Percentiles rank a stretch among this genome's conserved stretches.
Evolutionary conservation across 371 early-diverging fungal species (phyloP).

Genomic region (Mortierella sp.): DNA sequence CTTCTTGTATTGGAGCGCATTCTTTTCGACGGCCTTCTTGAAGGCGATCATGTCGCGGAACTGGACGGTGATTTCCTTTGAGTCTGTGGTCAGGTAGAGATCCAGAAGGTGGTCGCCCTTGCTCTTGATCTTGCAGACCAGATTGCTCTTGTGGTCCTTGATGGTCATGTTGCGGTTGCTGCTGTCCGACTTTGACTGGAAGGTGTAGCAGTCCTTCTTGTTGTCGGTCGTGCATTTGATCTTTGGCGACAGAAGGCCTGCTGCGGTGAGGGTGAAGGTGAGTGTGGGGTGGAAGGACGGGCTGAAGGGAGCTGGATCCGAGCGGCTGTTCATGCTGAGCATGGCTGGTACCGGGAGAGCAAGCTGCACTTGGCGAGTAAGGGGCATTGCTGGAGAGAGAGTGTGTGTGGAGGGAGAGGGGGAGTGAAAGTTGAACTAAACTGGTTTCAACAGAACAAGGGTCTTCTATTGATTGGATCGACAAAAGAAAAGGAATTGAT

Average conservation of each 20-base stretch:
- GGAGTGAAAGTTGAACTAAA: not conserved
- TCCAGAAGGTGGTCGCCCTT: conserved; percentile 55
- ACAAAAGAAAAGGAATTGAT: too few relatives aligned
- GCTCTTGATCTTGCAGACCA: conserved; percentile 52
- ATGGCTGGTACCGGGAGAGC: conserved; percentile 45
- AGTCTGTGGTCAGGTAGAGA: conserved; percentile 47
- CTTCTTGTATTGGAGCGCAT: conserved; percentile 38
- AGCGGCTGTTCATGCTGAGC: conserved; percentile 47
- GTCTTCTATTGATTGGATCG: not conserved
- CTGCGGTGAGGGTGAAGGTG: conserved; percentile 48
- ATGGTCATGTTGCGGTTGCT: conserved; percentile 37
- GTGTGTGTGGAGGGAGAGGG: not conserved
- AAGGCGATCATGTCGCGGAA: conserved; percentile 56
- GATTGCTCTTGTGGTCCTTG: conserved; percentile 37
- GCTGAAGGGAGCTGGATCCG: conserved; percentile 38
- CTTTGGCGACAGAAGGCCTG: conserved; percentile 40
- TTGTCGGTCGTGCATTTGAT: conserved; percentile 47
- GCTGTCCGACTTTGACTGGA: conserved; percentile 47
- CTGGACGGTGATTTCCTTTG: conserved; percentile 56
- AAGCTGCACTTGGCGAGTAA: conserved; percentile 43
- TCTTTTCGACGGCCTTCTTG: conserved; percentile 57
- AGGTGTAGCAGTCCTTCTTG: conserved; percentile 45
- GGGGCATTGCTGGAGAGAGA: conserved; percentile 25
- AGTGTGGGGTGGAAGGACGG: conserved; percentile 41
- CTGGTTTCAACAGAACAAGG: too few relatives aligned